phyloP scores from a whole-genome alignment of 1,139 yeast genomes.

The Suhomyces coccinellae region DNA sequence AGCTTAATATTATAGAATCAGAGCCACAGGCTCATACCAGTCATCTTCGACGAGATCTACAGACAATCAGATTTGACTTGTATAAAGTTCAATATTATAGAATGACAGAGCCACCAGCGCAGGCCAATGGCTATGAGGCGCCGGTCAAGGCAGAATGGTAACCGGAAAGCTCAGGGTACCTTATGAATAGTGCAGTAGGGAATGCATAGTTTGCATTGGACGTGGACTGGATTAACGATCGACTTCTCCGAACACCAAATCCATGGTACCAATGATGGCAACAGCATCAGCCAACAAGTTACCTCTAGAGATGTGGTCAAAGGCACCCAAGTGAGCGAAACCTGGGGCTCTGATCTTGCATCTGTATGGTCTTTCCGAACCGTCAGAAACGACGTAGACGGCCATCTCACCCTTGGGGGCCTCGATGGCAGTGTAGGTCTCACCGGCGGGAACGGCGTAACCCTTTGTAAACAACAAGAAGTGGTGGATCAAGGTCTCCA shows the following conservation, averaged over 20 bases:
- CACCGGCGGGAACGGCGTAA: slow-evolving; percentile 86
- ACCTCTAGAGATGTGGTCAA: slow-evolving; percentile 83
- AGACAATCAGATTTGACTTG: slow-evolving; percentile 1
- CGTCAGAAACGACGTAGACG: slow-evolving; percentile 85
- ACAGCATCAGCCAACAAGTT: slow-evolving; percentile 91
- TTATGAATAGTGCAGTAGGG: background rate
- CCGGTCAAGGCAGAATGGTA: background rate
- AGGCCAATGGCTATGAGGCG: slow-evolving; percentile 1
- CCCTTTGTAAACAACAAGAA: slow-evolving; percentile 87
- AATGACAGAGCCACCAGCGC: slow-evolving; percentile 6
- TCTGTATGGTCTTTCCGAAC: slow-evolving; percentile 87
- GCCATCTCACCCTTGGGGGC: slow-evolving; percentile 98
- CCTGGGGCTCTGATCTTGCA: slow-evolving; percentile 95
- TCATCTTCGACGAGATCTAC: too few relatives aligned
- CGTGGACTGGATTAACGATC: slow-evolving; percentile 56
- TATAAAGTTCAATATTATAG: slow-evolving; percentile 9
- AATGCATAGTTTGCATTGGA: slow-evolving; percentile 1
- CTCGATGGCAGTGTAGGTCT: slow-evolving; percentile 88
- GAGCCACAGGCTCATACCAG: background rate
- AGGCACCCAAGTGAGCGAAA: slow-evolving; percentile 85
- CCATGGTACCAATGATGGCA: slow-evolving; percentile 94
- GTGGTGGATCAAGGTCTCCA: slow-evolving; percentile 91
- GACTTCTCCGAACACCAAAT: slow-evolving; percentile 91
- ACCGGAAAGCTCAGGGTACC: background rate
- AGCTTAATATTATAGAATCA: background rate